Base-by-base conservation (phyloP, 495 filamentous ascomycete species). In the Entonaema liquescens region DNA sequence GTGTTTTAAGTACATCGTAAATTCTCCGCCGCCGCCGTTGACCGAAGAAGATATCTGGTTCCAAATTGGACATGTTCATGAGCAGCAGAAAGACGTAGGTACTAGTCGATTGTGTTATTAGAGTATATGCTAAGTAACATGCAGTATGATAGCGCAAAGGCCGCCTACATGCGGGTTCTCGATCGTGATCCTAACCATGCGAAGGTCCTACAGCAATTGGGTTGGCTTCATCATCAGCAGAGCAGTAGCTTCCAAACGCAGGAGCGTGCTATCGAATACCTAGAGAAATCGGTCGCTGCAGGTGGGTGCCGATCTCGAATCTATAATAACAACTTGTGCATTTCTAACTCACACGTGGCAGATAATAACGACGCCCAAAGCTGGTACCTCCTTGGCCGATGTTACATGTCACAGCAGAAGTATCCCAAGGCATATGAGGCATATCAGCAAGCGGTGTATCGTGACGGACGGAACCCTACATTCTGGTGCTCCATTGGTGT, bases 401-500 rank as follows among this genome's bases (percentile, higher is more conserved):
- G 95, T 82, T 99, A 99, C 84, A 99, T 99, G 95, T 96, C 95
- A 72, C 94, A 97, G 78, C 92, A 97, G 80, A 99, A 99, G 77
- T 98, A 97, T 77, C 95, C 96, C 65, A 99, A 98, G 79, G 95
- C 95, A 3, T 99, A 99, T 77, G 95, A 99, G 79, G 96, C 95
- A 11, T 99, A 99, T 76, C 95, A 99, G 77, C 95, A 99, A 81
- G 95, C 95, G 3, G 95, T 99, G 53, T 99, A 99, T 77, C 93
- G 95, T 59, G 95, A 99, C 77, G 96, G 96, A 23, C 90, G 95
- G 73, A 99, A 99, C 73, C 96, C 95, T 26, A 99, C 95, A 12
- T 99, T 99, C 84, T 99, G 95, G 95, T 98, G 96, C 83, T 99
- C 95, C 23, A 99, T 99, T 78, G 95, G 95, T 77, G 95, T 99